Percentiles rank a stretch among this genome's conserved stretches.
phyloP scores from a whole-genome alignment of 2,329 filamentous ascomycete genomes.

The Ambrosiella beaveri region DNA sequence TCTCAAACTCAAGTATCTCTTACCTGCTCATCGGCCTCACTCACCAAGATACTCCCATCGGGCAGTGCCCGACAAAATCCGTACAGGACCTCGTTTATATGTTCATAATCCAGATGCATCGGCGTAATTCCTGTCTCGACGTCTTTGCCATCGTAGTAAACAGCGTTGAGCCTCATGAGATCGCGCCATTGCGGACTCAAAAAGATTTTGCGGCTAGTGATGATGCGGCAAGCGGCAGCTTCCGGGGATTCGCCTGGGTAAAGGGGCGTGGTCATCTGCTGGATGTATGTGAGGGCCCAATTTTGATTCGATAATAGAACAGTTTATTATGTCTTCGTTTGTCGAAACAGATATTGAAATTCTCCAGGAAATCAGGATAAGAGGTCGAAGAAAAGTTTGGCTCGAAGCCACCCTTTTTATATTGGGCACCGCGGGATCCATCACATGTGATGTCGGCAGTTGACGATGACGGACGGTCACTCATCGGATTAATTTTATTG shows the following conservation, averaged over 20 bases:
- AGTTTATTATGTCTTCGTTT: no score
- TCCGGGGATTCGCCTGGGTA: not conserved
- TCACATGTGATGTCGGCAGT: no score
- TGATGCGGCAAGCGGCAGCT: not conserved
- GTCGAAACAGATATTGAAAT: no score
- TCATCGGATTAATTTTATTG: no score
- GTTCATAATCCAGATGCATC: not conserved
- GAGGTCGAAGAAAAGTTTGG: no score
- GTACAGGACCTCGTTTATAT: not conserved
- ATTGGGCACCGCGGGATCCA: no score
- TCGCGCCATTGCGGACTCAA: not conserved
- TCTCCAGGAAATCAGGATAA: no score
- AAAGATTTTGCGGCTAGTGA: not conserved
- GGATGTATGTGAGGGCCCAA: no score
- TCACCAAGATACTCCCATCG: not conserved
- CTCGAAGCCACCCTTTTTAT: no score
- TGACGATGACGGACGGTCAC: no score
- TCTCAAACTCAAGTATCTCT: not conserved
- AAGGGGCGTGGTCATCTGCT: not conserved
- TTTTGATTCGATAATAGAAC: no score
- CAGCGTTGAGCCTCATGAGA: not conserved
- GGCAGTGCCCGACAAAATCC: not conserved
- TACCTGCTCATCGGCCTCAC: not conserved
- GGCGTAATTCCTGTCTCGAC: not conserved
- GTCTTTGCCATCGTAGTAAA: not conserved